A percentile compares a stretch with the other conserved stretches of the same genome.
Conservation (phyloP, 352 stramenopile species). For the Globisporangium paddicum region DNA sequence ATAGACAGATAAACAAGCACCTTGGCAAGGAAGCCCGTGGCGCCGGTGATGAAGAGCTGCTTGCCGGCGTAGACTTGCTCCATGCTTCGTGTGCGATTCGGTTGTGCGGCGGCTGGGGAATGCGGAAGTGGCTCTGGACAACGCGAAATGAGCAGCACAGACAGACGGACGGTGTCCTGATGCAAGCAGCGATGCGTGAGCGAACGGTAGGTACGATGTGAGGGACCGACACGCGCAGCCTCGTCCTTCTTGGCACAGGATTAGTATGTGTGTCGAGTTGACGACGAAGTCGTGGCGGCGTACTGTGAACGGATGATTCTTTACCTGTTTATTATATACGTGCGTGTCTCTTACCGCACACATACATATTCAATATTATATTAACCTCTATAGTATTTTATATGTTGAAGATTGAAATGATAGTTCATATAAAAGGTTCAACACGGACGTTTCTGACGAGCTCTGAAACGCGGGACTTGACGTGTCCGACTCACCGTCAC, state of each 20-base stretch:
- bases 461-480: no score
- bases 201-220: not conserved
- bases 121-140: not conserved
- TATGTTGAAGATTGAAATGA: no score
- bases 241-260: not conserved
- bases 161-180: not conserved
- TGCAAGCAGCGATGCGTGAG: not conserved
- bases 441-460: no score
- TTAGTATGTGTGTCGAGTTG: not conserved
- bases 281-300: not conserved
- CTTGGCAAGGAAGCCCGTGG: slow-evolving; percentile 85
- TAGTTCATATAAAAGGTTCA: no score
- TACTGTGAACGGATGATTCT: not conserved
- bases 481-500: no score
- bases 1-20: slow-evolving; percentile 16
- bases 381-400: no score
- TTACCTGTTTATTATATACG: not conserved
- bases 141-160: no score
- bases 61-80: slow-evolving; percentile 56
- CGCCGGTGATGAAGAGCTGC: slow-evolving; percentile 80
- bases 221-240: not conserved
- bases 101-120: not conserved
- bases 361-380: not conserved
- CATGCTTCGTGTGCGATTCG: slow-evolving; percentile 23
- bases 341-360: not conserved